A percentile compares a stretch with the other conserved stretches of the same genome.
Evolutionary conservation across 495 filamentous ascomycete species (phyloP).

Genomic region (Talaromyces trachyspermus): DNA sequence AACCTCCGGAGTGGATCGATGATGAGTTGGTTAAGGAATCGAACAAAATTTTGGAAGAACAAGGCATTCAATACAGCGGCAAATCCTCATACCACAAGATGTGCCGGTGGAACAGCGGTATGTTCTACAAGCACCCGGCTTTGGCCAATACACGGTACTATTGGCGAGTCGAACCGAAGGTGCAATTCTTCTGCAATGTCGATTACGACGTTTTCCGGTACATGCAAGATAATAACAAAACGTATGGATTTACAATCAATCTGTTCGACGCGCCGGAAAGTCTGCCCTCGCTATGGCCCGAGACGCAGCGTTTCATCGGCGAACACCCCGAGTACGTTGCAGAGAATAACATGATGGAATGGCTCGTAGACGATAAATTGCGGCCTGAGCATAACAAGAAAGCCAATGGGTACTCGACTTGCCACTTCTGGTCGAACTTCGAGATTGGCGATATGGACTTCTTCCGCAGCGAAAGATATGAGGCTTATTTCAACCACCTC

Average conservation of each 20-base stretch:
- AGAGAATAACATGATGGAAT: constrained; percentile 76
- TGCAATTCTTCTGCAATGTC: constrained; percentile 98
- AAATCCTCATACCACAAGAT: constrained; percentile 95
- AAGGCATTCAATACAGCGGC: constrained; percentile 80
- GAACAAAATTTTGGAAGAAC: constrained; percentile 69
- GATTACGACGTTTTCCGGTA: constrained; percentile 99
- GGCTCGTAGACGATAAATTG: constrained; percentile 70
- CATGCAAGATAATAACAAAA: constrained; percentile 96
- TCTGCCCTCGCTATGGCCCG: constrained; percentile 89
- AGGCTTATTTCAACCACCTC: constrained; percentile 93
- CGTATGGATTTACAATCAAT: constrained; percentile 98
- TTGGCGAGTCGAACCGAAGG: constrained; percentile 98
- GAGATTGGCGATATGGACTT: constrained; percentile 95
- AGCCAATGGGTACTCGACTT: constrained; percentile 94
- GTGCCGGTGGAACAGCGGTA: constrained; percentile 97
- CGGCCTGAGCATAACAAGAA: constrained; percentile 72
- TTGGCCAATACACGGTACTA: constrained; percentile 80
- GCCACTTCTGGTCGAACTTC: constrained; percentile 99
- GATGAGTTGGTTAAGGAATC: constrained; percentile 78
- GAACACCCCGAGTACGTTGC: constrained; percentile 76
- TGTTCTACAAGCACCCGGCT: constrained; percentile 95
- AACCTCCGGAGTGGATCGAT: constrained; percentile 86
- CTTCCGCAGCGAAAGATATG: constrained; percentile 85
- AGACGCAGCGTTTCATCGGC: constrained; percentile 80
- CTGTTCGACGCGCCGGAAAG: constrained; percentile 85